Evolutionary conservation across 495 filamentous ascomycete genomes (phyloP).

Genomic region (Talaromyces proteolyticus): DNA sequence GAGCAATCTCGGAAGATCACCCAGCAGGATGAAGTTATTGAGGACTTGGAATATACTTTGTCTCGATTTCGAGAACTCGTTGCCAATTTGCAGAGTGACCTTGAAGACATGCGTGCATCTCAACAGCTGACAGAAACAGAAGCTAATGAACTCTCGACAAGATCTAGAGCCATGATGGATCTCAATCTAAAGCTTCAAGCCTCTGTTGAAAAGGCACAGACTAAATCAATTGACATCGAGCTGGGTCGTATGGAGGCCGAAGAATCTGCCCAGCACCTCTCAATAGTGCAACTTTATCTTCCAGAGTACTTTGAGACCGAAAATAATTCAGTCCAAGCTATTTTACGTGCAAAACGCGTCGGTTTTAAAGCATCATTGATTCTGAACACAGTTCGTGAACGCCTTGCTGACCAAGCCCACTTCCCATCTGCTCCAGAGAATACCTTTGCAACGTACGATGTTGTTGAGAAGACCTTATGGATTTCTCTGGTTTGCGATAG

Average conservation of each 20-base stretch:
- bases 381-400: constrained; percentile 72
- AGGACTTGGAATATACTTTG: constrained; percentile 86
- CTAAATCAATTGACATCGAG: constrained; percentile 90
- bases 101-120: constrained; percentile 86
- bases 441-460: constrained; percentile 68
- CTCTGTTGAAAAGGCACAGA: constrained; percentile 83
- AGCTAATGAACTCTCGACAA: constrained; percentile 75
- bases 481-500: constrained; percentile 75
- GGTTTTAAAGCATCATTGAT: constrained; percentile 83
- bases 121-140: constrained; percentile 90
- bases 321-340: constrained; percentile 72
- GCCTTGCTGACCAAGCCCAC: constrained; percentile 50
- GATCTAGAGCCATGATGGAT: constrained; percentile 91
- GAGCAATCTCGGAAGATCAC: constrained; percentile 62
- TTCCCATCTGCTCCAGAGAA: constrained; percentile 57
- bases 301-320: constrained; percentile 80
- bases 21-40: constrained; percentile 67
- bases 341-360: constrained; percentile 82
- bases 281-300: constrained; percentile 82
- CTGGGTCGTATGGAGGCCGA: constrained; percentile 81
- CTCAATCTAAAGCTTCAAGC: constrained; percentile 89
- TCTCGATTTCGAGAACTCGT: constrained; percentile 85
- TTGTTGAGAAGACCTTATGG: constrained; percentile 81
- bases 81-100: constrained; percentile 73
- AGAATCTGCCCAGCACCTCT: constrained; percentile 81